A percentile compares a stretch with the other conserved stretches of the same genome.
Conservation (phyloP, 768 basidiomycete species). For the Amanita pallidorosea region DNA sequence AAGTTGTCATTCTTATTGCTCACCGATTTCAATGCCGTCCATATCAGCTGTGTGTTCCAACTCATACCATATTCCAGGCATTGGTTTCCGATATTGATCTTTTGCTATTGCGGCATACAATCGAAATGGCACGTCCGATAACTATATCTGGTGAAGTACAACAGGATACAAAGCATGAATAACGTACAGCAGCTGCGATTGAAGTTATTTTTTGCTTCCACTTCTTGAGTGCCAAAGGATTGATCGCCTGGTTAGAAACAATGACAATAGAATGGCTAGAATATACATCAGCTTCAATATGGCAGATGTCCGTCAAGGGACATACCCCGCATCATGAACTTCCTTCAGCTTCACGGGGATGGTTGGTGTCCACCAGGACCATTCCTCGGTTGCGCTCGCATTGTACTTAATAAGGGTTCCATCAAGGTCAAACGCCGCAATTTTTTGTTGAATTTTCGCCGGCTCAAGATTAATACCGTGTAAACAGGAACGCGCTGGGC, state of each 20-base stretch:
- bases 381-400: slow-evolving; percentile 25
- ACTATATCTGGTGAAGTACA: slow-evolving; percentile 24
- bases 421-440: slow-evolving; percentile 81
- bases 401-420: slow-evolving; percentile 66
- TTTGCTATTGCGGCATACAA: slow-evolving; percentile 67
- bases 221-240: slow-evolving; percentile 31
- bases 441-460: slow-evolving; percentile 30
- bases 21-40: slow-evolving; percentile 57
- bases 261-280: slow-evolving; percentile 56
- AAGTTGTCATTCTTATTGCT: slow-evolving; percentile 7
- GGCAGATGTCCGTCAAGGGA: slow-evolving; percentile 3
- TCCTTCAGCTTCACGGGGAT: slow-evolving; percentile 58
- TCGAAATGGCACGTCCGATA: slow-evolving; percentile 66
- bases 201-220: slow-evolving; percentile 74
- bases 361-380: slow-evolving; percentile 64
- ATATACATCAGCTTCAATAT: not conserved
- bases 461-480: slow-evolving; percentile 33
- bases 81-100: slow-evolving; percentile 78
- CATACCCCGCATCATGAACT: slow-evolving; percentile 51
- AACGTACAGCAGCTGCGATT: slow-evolving; percentile 51
- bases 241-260: slow-evolving; percentile 71
- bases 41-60: slow-evolving; percentile 50
- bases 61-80: slow-evolving; percentile 78
- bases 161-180: not conserved
- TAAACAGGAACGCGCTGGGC: slow-evolving; percentile 27